A percentile compares a stretch with the other conserved stretches of the same genome.
Conservation (phyloP, 2,329 filamentous ascomycete genomes). For the Thielaviopsis ethacetica region DNA sequence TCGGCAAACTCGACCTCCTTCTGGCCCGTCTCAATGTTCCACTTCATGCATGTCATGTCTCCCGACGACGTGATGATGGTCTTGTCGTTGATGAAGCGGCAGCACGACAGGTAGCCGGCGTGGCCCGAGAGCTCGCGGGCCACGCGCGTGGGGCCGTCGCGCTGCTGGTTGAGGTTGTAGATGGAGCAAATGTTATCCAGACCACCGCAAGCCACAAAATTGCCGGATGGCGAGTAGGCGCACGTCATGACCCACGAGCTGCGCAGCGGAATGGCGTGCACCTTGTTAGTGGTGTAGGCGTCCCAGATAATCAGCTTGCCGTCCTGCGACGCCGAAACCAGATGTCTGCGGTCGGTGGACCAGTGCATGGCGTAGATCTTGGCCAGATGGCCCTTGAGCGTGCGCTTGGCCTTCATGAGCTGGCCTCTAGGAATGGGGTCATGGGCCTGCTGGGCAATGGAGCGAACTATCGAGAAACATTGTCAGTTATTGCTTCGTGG, state of each 20-base stretch:
- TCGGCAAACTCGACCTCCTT: slow-evolving; percentile 98
- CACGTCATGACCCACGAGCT: slow-evolving; percentile 99
- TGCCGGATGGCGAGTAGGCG: slow-evolving; percentile 94
- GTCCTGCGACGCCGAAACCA: slow-evolving; percentile 95
- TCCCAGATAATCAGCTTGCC: slow-evolving; percentile 99
- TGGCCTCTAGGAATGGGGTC: slow-evolving; percentile 79
- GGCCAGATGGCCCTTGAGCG: slow-evolving; percentile 90
- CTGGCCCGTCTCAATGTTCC: slow-evolving; percentile 95
- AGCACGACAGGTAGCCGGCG: slow-evolving; percentile 94
- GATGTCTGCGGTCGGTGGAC: slow-evolving; percentile 93
- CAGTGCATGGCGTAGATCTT: slow-evolving; percentile 99
- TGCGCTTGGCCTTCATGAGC: slow-evolving; percentile 94
- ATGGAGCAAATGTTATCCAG: slow-evolving; percentile 99
- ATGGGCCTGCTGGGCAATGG: slow-evolving; percentile 82
- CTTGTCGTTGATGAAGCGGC: slow-evolving; percentile 95
- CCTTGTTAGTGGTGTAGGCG: slow-evolving; percentile 98
- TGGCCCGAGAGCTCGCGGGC: slow-evolving; percentile 92
- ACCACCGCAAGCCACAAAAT: slow-evolving; percentile 96
- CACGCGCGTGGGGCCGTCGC: slow-evolving; percentile 92
- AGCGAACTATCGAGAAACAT: slow-evolving; percentile 54
- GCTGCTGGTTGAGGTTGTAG: slow-evolving; percentile 88
- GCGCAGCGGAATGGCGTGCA: slow-evolving; percentile 90
- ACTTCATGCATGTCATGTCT: slow-evolving; percentile 99
- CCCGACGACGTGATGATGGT: slow-evolving; percentile 95
- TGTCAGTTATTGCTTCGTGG: neutral